Percentiles rank a stretch among this genome's conserved stretches.
Evolutionary conservation across 2,329 filamentous ascomycete genomes (phyloP).

Genomic region (Aureobasidium sp.): DNA sequence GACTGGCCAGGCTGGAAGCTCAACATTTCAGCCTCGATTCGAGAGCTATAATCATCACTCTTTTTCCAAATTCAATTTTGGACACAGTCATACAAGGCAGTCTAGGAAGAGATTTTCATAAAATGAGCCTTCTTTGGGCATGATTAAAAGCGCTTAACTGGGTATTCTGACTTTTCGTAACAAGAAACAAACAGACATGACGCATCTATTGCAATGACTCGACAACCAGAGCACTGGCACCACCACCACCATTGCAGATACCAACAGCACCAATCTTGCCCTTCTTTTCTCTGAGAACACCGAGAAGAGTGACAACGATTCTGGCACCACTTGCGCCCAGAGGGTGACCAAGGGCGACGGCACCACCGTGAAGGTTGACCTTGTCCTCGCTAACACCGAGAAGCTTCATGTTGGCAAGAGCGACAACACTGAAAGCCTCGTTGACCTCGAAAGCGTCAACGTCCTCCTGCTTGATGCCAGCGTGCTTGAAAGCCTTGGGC

Average conservation of each 20-base stretch:
- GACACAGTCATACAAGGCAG: not conserved
- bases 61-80: not conserved
- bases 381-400: constrained; percentile 72
- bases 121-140: constrained; percentile 8
- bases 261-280: constrained; percentile 89
- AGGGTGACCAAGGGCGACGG: constrained; percentile 92
- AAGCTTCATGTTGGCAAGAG: constrained; percentile 92
- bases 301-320: constrained; percentile 83
- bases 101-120: not conserved
- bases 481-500: constrained; percentile 95
- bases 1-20: not conserved
- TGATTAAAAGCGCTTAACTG: constrained; percentile 12
- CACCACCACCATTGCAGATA: constrained; percentile 97
- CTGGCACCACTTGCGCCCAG: constrained; percentile 90
- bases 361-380: constrained; percentile 92
- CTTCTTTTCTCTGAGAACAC: constrained; percentile 82
- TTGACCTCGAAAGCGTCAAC: constrained; percentile 98
- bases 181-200: constrained; percentile 15
- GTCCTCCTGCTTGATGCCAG: constrained; percentile 66
- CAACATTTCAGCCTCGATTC: not conserved
- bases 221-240: constrained; percentile 87
- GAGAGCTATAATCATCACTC: not conserved
- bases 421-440: constrained; percentile 96
- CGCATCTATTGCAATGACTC: constrained; percentile 44
- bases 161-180: constrained; percentile 16